Base-by-base conservation (phyloP, 2,329 filamentous ascomycete species). In the Lasiodiplodia sp. region DNA sequence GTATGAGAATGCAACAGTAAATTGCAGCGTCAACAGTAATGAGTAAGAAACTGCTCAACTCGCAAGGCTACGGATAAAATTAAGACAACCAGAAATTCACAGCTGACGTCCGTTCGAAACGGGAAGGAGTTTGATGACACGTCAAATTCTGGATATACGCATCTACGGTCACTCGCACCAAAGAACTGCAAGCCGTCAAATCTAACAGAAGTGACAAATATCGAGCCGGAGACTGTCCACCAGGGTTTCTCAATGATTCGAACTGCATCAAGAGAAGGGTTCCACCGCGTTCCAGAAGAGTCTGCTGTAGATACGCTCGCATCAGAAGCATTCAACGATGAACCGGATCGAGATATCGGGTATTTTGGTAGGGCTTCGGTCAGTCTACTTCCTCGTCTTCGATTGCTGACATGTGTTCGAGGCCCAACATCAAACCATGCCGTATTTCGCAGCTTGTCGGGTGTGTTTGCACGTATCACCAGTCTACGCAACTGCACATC, bases 361-460 rank as follows among this genome's bases (percentile, higher is more conserved):
- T 47, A 47, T 8, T 60, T 60, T 31, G 57, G 57, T 60, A 21
- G 12, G 57, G 34, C 25, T 23, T 11, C 4, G 4, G 25, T 16
- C 40, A 12, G 16, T 2, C 28, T 16, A 6, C 4, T 5, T 12
- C 8, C 12, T 10, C 8, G 14, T 37, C 14, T 7, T 18, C 23
- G 14, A 4, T 11, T 12, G 38, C 23, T 16, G 31, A 31, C 23
- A 56, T n/a, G 21, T 2, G 3, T 16, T 18, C 5, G 23, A 60
- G 57, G 57, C n/a, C 57, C 57, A 6, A 60, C 57, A 18, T 60
- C 57, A 12, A 60, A 60, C 18, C 57, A 60, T 28, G 23, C 21
- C 4, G 4, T 60, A 14, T 60, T 60, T 16, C 57, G 38, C 12
- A 60, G 12, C n/a, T 38, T 60, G 3, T 60, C 57, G 4, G 12